A percentile compares a stretch with the other conserved stretches of the same genome.
Evolutionary conservation across 345 rosid species (phyloP).

Genomic region (Moricandia arvensis): DNA sequence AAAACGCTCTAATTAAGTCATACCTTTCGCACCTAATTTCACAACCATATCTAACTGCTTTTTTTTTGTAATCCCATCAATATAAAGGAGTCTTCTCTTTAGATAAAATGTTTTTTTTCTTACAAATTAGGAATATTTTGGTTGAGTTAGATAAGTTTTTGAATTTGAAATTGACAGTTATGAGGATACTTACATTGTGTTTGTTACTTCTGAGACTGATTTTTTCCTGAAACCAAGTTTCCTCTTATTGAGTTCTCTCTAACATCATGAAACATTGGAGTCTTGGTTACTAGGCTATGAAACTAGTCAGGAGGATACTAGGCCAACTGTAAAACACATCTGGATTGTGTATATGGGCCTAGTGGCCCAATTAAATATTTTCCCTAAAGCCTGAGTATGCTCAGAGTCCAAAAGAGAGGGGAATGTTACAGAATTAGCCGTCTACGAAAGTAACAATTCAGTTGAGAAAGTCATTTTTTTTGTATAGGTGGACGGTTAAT

Average conservation of each 20-base stretch:
- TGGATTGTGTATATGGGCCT: no score
- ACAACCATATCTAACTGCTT: constrained; percentile 20
- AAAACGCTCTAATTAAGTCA: constrained; percentile 10
- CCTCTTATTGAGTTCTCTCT: background rate
- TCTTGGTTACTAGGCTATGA: no score
- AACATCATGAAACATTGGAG: no score
- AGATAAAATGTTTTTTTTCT: background rate
- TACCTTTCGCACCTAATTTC: constrained; percentile 29
- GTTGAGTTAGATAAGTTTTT: constrained; percentile 10
- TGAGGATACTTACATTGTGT: background rate
- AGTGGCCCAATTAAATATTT: no score
- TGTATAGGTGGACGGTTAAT: no score
- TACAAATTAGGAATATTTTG: background rate
- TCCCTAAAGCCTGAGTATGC: no score
- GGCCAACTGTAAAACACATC: no score
- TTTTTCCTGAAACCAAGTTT: background rate
- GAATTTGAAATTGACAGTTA: background rate
- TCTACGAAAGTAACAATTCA: no score
- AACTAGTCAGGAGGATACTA: no score
- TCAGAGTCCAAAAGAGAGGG: no score
- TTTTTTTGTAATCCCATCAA: background rate
- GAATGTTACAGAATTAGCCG: no score
- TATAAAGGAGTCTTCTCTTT: background rate
- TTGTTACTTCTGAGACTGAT: background rate
- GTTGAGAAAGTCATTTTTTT: no score